These are phyloP conservation scores for Pseudocercospora ulei DNA, from an alignment of 2,329 filamentous ascomycete species.

Conservation along the genomic window DNA sequence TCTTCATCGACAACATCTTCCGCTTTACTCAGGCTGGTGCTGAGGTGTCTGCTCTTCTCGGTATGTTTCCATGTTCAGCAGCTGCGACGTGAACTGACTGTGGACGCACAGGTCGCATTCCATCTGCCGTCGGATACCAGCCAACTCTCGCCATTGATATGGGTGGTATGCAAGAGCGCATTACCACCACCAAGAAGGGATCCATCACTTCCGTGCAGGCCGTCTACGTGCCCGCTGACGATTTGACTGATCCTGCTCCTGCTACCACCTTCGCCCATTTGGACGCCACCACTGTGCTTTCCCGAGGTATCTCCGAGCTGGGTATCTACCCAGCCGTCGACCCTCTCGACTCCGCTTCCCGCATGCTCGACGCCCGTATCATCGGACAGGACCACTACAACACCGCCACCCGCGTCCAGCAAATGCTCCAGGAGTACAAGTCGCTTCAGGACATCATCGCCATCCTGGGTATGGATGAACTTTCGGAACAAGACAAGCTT, in stretches of 20 bases:
- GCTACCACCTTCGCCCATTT: slow-evolving; percentile 99
- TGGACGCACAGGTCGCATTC: too few relatives aligned
- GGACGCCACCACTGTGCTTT: slow-evolving; percentile 99
- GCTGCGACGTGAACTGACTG: too few relatives aligned
- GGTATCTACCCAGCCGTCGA: slow-evolving; percentile 99
- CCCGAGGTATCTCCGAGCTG: slow-evolving; percentile 99
- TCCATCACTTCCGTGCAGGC: slow-evolving; percentile 99
- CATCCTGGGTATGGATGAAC: slow-evolving; percentile 99
- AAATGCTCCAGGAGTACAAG: slow-evolving; percentile 99
- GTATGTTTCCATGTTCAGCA: too few relatives aligned
- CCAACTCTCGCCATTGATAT: slow-evolving; percentile 97
- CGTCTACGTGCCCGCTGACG: slow-evolving; percentile 99
- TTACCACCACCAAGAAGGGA: slow-evolving; percentile 98
- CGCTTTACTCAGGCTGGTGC: slow-evolving; percentile 99
- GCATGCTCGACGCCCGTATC: slow-evolving; percentile 98
- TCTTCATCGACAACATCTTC: slow-evolving; percentile 99
- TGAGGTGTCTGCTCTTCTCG: slow-evolving; percentile 96
- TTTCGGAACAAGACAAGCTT: slow-evolving; percentile 98
- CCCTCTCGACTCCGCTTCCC: slow-evolving; percentile 97
- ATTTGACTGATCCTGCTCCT: slow-evolving; percentile 99
- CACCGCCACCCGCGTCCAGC: slow-evolving; percentile 87
- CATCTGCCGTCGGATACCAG: slow-evolving; percentile 99
- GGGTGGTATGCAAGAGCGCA: slow-evolving; percentile 99
- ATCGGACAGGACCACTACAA: slow-evolving; percentile 97
- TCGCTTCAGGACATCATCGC: slow-evolving; percentile 98